Conservation (phyloP, 1,139 yeast species). For the Martiniozyma asiatica region DNA sequence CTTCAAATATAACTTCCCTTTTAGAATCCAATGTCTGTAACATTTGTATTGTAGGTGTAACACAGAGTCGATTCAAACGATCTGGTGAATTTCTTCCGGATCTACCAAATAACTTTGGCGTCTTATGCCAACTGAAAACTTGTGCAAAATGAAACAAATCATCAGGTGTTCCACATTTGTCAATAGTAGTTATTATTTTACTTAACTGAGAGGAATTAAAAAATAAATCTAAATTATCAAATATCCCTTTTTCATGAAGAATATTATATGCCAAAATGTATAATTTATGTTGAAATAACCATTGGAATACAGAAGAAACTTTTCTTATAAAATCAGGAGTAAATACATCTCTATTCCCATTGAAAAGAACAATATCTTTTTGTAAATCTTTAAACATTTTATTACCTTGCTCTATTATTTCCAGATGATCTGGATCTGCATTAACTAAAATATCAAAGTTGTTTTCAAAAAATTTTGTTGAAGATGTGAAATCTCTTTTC, state of each 20-base stretch:
- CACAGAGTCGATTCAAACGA: too few relatives aligned
- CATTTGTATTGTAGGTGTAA: too few relatives aligned
- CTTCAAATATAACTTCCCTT: too few relatives aligned
- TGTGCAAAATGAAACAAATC: slow-evolving; percentile 10
- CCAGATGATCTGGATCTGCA: slow-evolving; percentile 5
- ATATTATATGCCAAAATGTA: slow-evolving; percentile 7
- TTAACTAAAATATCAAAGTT: slow-evolving; percentile 15
- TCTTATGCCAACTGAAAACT: slow-evolving; percentile 7
- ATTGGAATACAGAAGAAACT: slow-evolving; percentile 9
- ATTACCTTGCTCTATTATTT: slow-evolving; percentile 5
- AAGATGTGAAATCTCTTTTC: slow-evolving; percentile 10
- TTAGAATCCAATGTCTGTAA: too few relatives aligned
- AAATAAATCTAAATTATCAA: slow-evolving; percentile 6
- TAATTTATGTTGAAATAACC: slow-evolving; percentile 10
- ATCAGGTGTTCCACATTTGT: slow-evolving; percentile 8
- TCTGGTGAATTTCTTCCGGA: too few relatives aligned
- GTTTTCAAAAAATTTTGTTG: slow-evolving; percentile 16
- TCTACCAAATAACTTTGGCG: too few relatives aligned
- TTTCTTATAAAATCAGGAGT: slow-evolving; percentile 8
- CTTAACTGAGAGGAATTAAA: slow-evolving; percentile 9
- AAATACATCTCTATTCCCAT: slow-evolving; percentile 3
- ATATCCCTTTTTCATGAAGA: slow-evolving; percentile 2
- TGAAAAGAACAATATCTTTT: slow-evolving; percentile 6
- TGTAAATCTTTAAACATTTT: slow-evolving; percentile 3
- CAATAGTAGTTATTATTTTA: slow-evolving; percentile 9